These are phyloP conservation scores for Aegilops sharonensis DNA, from an alignment of 176 grass and related monocot species.

Conservation along the genomic window DNA sequence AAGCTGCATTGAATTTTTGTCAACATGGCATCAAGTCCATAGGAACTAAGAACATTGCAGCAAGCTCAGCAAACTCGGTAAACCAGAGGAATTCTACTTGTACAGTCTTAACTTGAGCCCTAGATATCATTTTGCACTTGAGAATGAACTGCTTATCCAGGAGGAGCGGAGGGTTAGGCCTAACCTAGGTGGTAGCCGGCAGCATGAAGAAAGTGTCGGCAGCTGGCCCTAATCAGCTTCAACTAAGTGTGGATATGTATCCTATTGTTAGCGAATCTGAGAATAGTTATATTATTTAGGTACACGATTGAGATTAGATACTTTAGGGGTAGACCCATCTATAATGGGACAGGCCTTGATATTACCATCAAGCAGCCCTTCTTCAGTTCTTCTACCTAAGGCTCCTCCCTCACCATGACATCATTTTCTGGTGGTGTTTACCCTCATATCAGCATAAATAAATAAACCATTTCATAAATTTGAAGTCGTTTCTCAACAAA, in stretches of 20 bases:
- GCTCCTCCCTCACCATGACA: neutral
- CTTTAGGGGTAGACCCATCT: neutral
- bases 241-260: neutral
- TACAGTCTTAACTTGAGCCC: neutral
- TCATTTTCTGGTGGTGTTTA: neutral
- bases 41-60: neutral
- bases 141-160: neutral
- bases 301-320: neutral
- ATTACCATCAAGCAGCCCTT: neutral
- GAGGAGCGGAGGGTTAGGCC: neutral
- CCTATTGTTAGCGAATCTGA: neutral
- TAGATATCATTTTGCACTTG: neutral
- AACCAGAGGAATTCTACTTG: neutral
- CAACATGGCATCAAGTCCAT: neutral
- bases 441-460: neutral
- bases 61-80: neutral
- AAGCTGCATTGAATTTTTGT: neutral
- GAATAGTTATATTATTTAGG: neutral
- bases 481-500: conserved; percentile 6
- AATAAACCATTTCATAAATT: neutral
- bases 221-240: neutral
- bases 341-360: neutral
- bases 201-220: neutral
- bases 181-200: neutral
- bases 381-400: neutral